These are phyloP conservation scores for Ascochyta clinopodiicola DNA, from an alignment of 2,329 filamentous ascomycete species.

Conservation along the genomic window DNA sequence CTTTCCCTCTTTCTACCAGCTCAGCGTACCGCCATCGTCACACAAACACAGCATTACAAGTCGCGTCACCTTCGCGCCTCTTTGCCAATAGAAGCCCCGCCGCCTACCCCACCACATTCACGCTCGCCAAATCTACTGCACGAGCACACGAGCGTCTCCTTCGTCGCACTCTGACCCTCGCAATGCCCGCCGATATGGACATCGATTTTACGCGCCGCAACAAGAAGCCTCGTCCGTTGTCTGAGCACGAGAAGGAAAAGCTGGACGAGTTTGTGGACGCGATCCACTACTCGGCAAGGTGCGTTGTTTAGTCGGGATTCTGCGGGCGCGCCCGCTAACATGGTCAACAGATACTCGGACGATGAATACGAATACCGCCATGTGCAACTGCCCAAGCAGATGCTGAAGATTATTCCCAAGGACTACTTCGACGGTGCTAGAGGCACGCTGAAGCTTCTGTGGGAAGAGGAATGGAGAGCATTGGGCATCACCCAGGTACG, in stretches of 20 bases:
- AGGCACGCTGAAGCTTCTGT: conserved; percentile 92
- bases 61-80: conserved; percentile 12
- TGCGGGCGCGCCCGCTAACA: conserved; percentile 29
- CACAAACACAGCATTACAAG: conserved; percentile 12
- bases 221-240: conserved; percentile 79
- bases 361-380: conserved; percentile 95
- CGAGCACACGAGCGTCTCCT: conserved; percentile 40
- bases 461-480: conserved; percentile 98
- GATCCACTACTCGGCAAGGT: conserved; percentile 96
- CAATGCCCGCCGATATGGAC: conserved; percentile 54
- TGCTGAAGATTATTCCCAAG: conserved; percentile 95
- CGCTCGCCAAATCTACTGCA: conserved; percentile 28
- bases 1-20: conserved; percentile 21
- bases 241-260: conserved; percentile 79
- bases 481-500: conserved; percentile 94
- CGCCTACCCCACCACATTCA: conserved; percentile 26
- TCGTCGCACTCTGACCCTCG: conserved; percentile 10
- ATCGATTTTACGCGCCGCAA: conserved; percentile 89
- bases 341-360: conserved; percentile 80
- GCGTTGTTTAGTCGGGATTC: conserved; percentile 45
- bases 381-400: conserved; percentile 95
- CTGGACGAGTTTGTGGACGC: conserved; percentile 91
- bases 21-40: conserved; percentile 5
- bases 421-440: conserved; percentile 90
- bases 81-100: conserved; percentile 2